Percentiles rank a stretch among this genome's conserved stretches.
Conservation (phyloP, 2,329 filamentous ascomycete species). For the Trichophyton rubrum region DNA sequence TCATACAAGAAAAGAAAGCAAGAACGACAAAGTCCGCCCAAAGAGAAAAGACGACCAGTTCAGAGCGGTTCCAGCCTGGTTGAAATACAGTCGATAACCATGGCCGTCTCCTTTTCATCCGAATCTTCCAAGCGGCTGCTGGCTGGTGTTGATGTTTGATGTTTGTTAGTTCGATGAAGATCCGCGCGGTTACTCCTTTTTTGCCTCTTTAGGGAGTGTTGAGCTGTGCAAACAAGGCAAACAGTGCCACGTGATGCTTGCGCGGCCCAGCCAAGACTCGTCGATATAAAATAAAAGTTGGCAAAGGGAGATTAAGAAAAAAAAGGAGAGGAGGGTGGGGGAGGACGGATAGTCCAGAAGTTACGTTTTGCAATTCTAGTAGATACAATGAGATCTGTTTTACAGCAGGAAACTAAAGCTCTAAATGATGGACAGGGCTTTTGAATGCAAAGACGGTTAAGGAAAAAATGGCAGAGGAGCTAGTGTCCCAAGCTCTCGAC, state of each 20-base stretch:
- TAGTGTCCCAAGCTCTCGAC: slow-evolving; percentile 46
- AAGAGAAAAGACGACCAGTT: not conserved
- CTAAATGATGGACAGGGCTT: slow-evolving; percentile 20
- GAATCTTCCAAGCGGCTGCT: not conserved
- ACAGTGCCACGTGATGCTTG: not conserved
- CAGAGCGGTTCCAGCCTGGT: not conserved
- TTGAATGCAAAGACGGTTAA: slow-evolving; percentile 24
- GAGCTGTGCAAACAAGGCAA: slow-evolving; percentile 10
- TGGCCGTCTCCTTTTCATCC: not conserved
- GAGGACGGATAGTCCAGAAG: not conserved
- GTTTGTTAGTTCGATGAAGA: not conserved
- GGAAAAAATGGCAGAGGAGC: not conserved
- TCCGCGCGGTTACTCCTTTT: slow-evolving; percentile 1
- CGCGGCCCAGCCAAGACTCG: not conserved
- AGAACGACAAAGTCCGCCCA: not conserved
- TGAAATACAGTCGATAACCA: not conserved
- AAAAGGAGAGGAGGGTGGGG: not conserved
- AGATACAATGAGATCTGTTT: slow-evolving; percentile 6
- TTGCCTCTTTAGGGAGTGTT: not conserved
- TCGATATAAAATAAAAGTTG: not conserved
- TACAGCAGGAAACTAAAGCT: slow-evolving; percentile 5
- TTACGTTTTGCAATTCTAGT: slow-evolving; percentile 2
- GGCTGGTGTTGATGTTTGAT: too few species aligned
- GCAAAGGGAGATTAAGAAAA: not conserved
- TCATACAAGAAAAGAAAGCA: not conserved